A percentile compares a stretch with the other conserved stretches of the same genome.
Conservation (phyloP, 257 asterid species). For the Nicotiana knightiana region DNA sequence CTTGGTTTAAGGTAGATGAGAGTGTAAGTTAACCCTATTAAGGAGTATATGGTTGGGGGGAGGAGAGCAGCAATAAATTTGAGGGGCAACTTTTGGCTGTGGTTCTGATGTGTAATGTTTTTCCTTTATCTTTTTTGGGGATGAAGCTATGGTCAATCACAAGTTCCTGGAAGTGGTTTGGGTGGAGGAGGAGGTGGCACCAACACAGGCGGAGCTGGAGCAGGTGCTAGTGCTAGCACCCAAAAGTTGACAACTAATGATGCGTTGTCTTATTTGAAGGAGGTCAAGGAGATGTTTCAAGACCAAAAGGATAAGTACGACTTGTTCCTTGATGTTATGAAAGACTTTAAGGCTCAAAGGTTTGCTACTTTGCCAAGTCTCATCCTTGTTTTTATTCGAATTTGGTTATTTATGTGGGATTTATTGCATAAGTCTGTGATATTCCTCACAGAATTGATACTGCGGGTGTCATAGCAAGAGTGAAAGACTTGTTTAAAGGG, state of each 20-base stretch:
- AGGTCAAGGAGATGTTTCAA: conserved; percentile 91
- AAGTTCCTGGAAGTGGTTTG: conserved; percentile 19
- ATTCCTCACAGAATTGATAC: conserved; percentile 74
- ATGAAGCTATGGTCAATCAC: conserved; percentile 29
- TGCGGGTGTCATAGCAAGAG: conserved; percentile 87
- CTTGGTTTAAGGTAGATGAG: background rate
- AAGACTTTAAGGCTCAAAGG: conserved; percentile 96
- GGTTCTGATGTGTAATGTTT: background rate
- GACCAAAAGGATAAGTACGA: conserved; percentile 88
- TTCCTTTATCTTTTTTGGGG: background rate
- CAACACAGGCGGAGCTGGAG: conserved; percentile 27
- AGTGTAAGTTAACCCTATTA: background rate
- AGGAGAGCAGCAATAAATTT: background rate
- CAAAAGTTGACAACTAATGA: conserved; percentile 86
- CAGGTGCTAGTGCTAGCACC: conserved; percentile 44
- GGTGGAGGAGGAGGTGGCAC: conserved; percentile 33
- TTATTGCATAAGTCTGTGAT: conserved; percentile 5
- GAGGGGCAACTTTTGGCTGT: background rate
- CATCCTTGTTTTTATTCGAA: background rate
- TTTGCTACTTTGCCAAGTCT: conserved; percentile 17
- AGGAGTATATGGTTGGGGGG: background rate
- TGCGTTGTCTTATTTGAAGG: conserved; percentile 83
- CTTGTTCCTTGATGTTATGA: conserved; percentile 89
- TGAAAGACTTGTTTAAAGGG: conserved; percentile 89
- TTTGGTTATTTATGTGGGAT: conserved; percentile 1